phyloP scores from a whole-genome alignment of 2,329 filamentous ascomycete species.

The Teratosphaeriaceae sp. region DNA sequence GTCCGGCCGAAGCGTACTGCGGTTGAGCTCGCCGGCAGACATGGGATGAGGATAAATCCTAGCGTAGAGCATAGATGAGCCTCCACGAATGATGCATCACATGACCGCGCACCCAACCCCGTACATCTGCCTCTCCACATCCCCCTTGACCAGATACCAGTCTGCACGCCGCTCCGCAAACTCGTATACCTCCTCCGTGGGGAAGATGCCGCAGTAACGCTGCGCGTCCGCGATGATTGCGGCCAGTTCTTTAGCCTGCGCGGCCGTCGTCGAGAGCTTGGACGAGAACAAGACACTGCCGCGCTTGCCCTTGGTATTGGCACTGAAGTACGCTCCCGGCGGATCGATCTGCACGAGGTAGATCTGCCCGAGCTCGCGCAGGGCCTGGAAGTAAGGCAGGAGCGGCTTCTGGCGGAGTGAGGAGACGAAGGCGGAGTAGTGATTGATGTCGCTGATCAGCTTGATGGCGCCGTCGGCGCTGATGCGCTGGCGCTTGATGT shows the following conservation, averaged over 20 bases:
- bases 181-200: slow-evolving; percentile 95
- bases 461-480: slow-evolving; percentile 84
- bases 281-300: slow-evolving; percentile 18
- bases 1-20: slow-evolving; percentile 12
- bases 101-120: slow-evolving; percentile 83
- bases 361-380: slow-evolving; percentile 89
- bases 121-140: slow-evolving; percentile 96
- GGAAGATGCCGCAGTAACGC: slow-evolving; percentile 85
- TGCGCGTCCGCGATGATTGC: slow-evolving; percentile 88
- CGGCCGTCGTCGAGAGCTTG: slow-evolving; percentile 43
- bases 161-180: slow-evolving; percentile 91
- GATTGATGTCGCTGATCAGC: slow-evolving; percentile 93
- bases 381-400: slow-evolving; percentile 81
- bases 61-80: no score
- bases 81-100: slow-evolving; percentile 41
- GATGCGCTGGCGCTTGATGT: slow-evolving; percentile 91
- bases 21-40: not conserved
- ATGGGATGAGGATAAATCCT: not conserved
- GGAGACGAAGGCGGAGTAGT: slow-evolving; percentile 80
- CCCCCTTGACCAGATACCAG: slow-evolving; percentile 83
- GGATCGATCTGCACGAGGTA: slow-evolving; percentile 67
- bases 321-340: slow-evolving; percentile 20
- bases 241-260: slow-evolving; percentile 89
- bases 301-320: slow-evolving; percentile 17
- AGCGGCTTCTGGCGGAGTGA: slow-evolving; percentile 77